phyloP scores from a whole-genome alignment of 2,329 filamentous ascomycete species.

The Pseudogymnoascus sp. region DNA sequence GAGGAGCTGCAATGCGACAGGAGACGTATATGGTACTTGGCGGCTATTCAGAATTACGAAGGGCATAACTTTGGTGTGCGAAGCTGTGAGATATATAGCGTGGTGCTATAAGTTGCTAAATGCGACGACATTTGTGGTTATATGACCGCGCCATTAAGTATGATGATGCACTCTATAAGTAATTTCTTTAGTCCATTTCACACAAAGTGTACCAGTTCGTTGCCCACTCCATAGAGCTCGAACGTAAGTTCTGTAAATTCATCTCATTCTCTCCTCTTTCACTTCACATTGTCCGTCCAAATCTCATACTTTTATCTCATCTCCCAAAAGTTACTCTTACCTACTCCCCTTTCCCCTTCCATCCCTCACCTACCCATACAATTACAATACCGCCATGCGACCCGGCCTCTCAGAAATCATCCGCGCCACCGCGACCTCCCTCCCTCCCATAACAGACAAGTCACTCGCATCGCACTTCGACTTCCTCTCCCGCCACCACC shows the following conservation, averaged over 20 bases:
- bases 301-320: background rate
- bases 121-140: background rate
- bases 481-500: constrained; percentile 7
- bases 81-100: background rate
- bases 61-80: too few species aligned
- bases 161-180: background rate
- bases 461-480: constrained; percentile 14
- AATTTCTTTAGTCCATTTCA: background rate
- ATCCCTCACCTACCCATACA: background rate
- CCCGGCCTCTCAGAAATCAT: constrained; percentile 30
- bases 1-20: background rate
- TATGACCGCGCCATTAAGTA: background rate
- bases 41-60: too few species aligned
- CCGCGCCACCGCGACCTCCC: constrained; percentile 32
- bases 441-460: constrained; percentile 32
- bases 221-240: background rate
- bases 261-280: background rate
- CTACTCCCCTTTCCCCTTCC: background rate
- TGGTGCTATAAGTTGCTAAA: background rate
- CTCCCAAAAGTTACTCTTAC: background rate
- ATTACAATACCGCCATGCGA: background rate
- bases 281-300: background rate
- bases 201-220: background rate
- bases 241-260: background rate
- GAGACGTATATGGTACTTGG: too few species aligned